Percentiles rank a stretch among this genome's conserved stretches.
These are phyloP conservation scores for Sutorius australiensis DNA, from an alignment of 768 basidiomycete species.

Conservation along the genomic window DNA sequence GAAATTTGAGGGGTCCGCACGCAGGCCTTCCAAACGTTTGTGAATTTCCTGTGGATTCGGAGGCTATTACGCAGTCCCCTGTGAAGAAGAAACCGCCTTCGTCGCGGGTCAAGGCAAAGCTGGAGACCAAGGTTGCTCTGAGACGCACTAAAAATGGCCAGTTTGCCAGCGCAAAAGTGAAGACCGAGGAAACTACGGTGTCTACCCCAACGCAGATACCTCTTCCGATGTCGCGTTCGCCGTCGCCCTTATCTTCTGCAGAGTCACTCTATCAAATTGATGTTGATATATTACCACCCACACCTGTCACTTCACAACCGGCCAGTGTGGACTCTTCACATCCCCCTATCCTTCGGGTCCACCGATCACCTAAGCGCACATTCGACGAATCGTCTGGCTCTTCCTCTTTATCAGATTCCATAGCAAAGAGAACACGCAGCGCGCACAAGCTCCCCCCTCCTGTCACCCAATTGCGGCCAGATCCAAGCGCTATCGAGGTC, in stretches of 20 bases:
- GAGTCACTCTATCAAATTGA: conserved; percentile 24
- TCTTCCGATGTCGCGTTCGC: conserved; percentile 37
- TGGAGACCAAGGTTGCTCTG: conserved; percentile 13
- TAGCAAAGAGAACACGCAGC: conserved; percentile 36
- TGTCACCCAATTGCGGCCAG: conserved; percentile 9
- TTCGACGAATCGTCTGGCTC: conserved; percentile 55
- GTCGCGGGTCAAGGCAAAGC: conserved; percentile 29
- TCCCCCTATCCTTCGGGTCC: conserved; percentile 30
- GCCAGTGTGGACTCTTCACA: conserved; percentile 8
- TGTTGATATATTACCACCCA: conserved; percentile 27
- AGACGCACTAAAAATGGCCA: conserved; percentile 24
- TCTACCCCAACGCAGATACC: conserved; percentile 34
- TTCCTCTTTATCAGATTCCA: conserved; percentile 34
- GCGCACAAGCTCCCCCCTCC: conserved; percentile 23
- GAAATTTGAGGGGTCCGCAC: conserved; percentile 82
- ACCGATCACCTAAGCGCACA: conserved; percentile 54
- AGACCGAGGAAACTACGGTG: conserved; percentile 18
- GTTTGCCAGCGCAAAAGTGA: conserved; percentile 20
- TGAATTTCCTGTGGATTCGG: conserved; percentile 43
- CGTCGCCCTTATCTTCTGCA: conserved; percentile 31
- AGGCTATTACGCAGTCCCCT: conserved; percentile 29
- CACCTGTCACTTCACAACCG: conserved; percentile 22
- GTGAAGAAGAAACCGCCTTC: conserved; percentile 35
- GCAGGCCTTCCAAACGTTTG: conserved; percentile 62
- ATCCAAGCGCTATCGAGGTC: conserved; percentile 20